A percentile compares a stretch with the other conserved stretches of the same genome.
Evolutionary conservation across 768 basidiomycete genomes (phyloP).

Genomic region (Macrolepiota albuminosa): DNA sequence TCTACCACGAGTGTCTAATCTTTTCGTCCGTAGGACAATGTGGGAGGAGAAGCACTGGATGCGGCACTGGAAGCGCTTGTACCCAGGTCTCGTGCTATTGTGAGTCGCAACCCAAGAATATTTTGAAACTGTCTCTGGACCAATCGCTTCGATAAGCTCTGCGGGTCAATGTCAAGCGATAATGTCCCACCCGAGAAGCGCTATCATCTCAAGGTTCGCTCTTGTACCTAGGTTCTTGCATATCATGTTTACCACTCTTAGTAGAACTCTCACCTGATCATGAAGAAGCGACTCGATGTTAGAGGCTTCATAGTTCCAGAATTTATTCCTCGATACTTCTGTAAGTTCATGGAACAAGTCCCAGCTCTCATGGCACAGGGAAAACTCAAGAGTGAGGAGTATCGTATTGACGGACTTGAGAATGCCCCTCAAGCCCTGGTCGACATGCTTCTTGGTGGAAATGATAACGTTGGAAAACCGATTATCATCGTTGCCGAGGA

Average conservation of each 20-base stretch:
- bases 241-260: not conserved
- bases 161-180: not conserved
- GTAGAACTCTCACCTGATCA: constrained; percentile 34
- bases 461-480: not conserved
- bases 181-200: constrained; percentile 6
- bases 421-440: constrained; percentile 17
- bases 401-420: constrained; percentile 32
- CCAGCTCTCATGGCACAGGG: constrained; percentile 33
- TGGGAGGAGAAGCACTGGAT: constrained; percentile 42
- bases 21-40: constrained; percentile 28
- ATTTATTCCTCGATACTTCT: constrained; percentile 24
- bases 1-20: not conserved
- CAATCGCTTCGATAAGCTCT: not conserved
- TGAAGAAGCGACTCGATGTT: constrained; percentile 37
- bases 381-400: constrained; percentile 33
- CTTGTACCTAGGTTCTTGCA: not conserved
- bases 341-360: constrained; percentile 32
- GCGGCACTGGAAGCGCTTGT: constrained; percentile 31
- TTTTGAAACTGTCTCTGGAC: too few relatives aligned
- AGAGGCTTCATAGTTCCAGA: constrained; percentile 37
- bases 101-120: constrained; percentile 8
- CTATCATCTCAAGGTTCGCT: constrained; percentile 11
- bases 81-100: constrained; percentile 37
- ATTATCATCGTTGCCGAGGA: constrained; percentile 1
- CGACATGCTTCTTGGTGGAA: not conserved